Evolutionary conservation across 495 filamentous ascomycete genomes (phyloP).

Genomic region (Penicillium angulare): DNA sequence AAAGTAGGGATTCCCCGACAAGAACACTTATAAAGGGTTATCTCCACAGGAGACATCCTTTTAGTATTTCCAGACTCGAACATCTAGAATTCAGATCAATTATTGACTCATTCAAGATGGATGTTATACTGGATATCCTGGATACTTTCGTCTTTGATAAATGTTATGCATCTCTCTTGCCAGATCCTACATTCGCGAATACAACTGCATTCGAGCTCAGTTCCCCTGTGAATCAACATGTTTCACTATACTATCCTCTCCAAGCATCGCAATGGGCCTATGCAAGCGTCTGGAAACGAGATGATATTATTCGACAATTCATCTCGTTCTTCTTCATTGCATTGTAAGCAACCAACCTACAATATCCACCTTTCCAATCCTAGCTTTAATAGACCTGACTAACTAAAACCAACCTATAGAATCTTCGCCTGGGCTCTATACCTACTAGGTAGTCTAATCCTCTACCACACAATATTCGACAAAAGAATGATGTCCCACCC

Average conservation of each 20-base stretch:
- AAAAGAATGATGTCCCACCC: slow-evolving; percentile 81
- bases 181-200: slow-evolving; percentile 36
- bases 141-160: slow-evolving; percentile 72
- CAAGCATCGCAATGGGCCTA: slow-evolving; percentile 63
- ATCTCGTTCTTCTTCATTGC: slow-evolving; percentile 67
- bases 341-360: slow-evolving; percentile 49
- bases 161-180: slow-evolving; percentile 62
- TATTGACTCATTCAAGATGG: slow-evolving; percentile 53
- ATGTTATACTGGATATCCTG: slow-evolving; percentile 69
- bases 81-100: not conserved
- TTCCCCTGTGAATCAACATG: slow-evolving; percentile 22
- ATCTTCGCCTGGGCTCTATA: slow-evolving; percentile 67
- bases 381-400: too few species aligned
- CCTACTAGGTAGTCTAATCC: slow-evolving; percentile 67
- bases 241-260: slow-evolving; percentile 58
- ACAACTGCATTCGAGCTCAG: slow-evolving; percentile 2
- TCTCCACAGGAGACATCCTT: not conserved
- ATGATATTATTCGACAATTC: slow-evolving; percentile 64
- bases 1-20: slow-evolving; percentile 6
- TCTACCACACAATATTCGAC: slow-evolving; percentile 88
- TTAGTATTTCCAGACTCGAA: not conserved
- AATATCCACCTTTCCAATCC: not conserved
- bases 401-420: slow-evolving; percentile 47
- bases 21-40: slow-evolving; percentile 4
- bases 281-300: slow-evolving; percentile 63